Evolutionary conservation across 768 basidiomycete species (phyloP).

Genomic region (Dioszegia crocea): DNA sequence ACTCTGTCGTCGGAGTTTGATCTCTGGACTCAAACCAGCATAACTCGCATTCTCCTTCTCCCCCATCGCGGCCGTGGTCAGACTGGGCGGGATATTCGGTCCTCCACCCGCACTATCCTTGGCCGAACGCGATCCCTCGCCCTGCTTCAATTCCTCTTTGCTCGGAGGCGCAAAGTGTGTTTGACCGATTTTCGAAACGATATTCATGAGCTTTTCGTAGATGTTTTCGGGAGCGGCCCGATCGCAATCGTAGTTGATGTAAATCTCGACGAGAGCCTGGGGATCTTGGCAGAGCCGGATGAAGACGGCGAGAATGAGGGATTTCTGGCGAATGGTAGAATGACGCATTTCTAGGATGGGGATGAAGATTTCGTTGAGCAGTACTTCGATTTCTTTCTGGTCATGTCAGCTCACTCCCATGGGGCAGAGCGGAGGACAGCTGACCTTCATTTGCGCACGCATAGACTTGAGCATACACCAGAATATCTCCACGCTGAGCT

Average conservation of each 20-base stretch:
- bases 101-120: conserved; percentile 52
- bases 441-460: conserved; percentile 90
- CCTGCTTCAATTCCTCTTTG: conserved; percentile 42
- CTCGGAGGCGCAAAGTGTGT: conserved; percentile 52
- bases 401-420: conserved; percentile 14
- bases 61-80: conserved; percentile 56
- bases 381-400: conserved; percentile 97
- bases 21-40: conserved; percentile 61
- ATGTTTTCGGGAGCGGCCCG: conserved; percentile 91
- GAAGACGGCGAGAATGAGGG: conserved; percentile 77
- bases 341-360: conserved; percentile 98
- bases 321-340: conserved; percentile 91
- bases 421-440: conserved; percentile 9
- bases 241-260: conserved; percentile 99
- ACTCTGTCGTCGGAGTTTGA: conserved; percentile 80
- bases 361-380: conserved; percentile 97
- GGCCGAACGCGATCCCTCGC: conserved; percentile 25
- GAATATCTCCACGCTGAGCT: conserved; percentile 96
- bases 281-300: conserved; percentile 89
- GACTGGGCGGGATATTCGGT: conserved; percentile 59
- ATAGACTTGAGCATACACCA: conserved; percentile 92
- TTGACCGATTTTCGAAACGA: conserved; percentile 85
- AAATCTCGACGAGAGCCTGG: conserved; percentile 94
- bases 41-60: conserved; percentile 55
- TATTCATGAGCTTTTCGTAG: conserved; percentile 96